Percentiles rank a stretch among this genome's conserved stretches.
phyloP scores from a whole-genome alignment of 768 basidiomycete genomes.

The Kwoniella sp. region DNA sequence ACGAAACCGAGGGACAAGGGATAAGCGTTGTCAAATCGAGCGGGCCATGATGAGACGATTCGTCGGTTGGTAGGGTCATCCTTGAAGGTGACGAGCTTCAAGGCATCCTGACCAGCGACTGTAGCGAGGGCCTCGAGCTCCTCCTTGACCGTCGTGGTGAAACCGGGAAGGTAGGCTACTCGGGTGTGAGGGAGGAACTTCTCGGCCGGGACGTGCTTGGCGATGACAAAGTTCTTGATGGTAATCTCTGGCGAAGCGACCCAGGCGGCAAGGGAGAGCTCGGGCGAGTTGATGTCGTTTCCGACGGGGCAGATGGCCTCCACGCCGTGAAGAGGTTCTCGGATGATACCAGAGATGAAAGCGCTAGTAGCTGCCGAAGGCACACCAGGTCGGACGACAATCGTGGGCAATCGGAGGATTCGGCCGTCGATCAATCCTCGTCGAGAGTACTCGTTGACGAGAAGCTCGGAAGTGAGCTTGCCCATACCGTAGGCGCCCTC shows the following conservation, averaged over 20 bases:
- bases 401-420: slow-evolving; percentile 66
- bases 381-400: slow-evolving; percentile 64
- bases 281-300: slow-evolving; percentile 43
- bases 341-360: slow-evolving; percentile 66
- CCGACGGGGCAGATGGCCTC: slow-evolving; percentile 63
- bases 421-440: slow-evolving; percentile 66
- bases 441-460: slow-evolving; percentile 66
- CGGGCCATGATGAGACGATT: slow-evolving; percentile 55
- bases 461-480: slow-evolving; percentile 64
- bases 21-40: slow-evolving; percentile 52
- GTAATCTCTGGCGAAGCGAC: slow-evolving; percentile 51
- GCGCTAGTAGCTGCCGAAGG: slow-evolving; percentile 64
- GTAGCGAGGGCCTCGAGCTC: slow-evolving; percentile 52
- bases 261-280: slow-evolving; percentile 51
- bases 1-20: slow-evolving; percentile 50
- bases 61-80: slow-evolving; percentile 55
- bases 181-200: slow-evolving; percentile 52
- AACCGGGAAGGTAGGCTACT: slow-evolving; percentile 53
- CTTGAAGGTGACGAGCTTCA: slow-evolving; percentile 53
- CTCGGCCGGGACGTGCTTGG: slow-evolving; percentile 51
- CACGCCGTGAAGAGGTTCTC: slow-evolving; percentile 64
- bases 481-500: slow-evolving; percentile 65
- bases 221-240: slow-evolving; percentile 55
- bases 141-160: slow-evolving; percentile 51
- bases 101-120: slow-evolving; percentile 50